Evolutionary conservation across 495 filamentous ascomycete species (phyloP).

Genomic region (Aspergillus campestris): DNA sequence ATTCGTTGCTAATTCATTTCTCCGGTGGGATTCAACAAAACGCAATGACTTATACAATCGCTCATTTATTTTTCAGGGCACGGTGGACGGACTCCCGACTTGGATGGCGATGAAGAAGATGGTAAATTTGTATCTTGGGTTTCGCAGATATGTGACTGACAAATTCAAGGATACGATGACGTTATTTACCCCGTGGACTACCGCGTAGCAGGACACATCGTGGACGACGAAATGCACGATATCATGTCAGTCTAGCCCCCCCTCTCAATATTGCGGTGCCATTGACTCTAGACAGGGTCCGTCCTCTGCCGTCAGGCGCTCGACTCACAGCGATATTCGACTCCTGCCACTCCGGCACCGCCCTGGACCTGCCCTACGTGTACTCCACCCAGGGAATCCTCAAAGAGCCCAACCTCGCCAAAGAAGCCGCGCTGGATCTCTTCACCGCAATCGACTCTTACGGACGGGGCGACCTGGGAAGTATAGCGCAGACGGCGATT

Average conservation of each 20-base stretch:
- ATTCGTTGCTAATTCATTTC: conserved; percentile 96
- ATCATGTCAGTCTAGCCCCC: conserved; percentile 55
- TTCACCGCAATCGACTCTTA: conserved; percentile 82
- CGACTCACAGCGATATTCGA: conserved; percentile 96
- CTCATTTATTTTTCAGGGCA: conserved; percentile 51
- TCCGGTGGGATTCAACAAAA: conserved; percentile 49
- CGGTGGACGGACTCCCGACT: conserved; percentile 88
- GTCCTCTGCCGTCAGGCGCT: conserved; percentile 72
- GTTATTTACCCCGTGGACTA: conserved; percentile 98
- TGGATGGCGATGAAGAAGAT: conserved; percentile 93
- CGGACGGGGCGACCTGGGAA: conserved; percentile 74
- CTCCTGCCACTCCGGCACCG: conserved; percentile 95
- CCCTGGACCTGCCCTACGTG: conserved; percentile 91
- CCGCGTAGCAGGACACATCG: conserved; percentile 79
- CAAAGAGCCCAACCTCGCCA: conserved; percentile 96
- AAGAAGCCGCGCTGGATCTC: conserved; percentile 89
- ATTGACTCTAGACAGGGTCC: conserved; percentile 38
- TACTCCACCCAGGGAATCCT: conserved; percentile 92
- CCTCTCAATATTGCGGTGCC: neutral
- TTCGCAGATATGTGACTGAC: neutral
- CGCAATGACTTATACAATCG: neutral
- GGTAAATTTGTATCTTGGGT: conserved; percentile 23
- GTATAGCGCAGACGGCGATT: conserved; percentile 70
- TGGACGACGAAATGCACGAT: conserved; percentile 95
- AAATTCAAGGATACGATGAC: conserved; percentile 65